A percentile compares a stretch with the other conserved stretches of the same genome.
phyloP scores from a whole-genome alignment of 352 stramenopile species.

The Phytophthora palmivora region DNA sequence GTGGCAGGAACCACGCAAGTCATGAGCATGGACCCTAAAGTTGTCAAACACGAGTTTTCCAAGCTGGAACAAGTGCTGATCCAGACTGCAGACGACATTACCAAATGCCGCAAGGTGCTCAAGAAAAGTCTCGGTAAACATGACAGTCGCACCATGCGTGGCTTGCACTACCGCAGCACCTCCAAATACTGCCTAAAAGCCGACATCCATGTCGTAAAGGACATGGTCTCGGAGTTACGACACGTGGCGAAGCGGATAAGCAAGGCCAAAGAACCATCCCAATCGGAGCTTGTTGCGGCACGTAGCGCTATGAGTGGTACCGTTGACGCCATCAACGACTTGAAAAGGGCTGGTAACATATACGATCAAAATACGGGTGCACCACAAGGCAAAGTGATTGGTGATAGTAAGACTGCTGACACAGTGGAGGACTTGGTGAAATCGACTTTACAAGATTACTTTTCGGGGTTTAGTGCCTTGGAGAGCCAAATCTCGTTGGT shows the following conservation, averaged over 20 bases:
- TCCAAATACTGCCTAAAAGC: slow-evolving; percentile 25
- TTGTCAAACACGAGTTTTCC: slow-evolving; percentile 18
- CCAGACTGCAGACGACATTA: slow-evolving; percentile 20
- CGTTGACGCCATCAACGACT: slow-evolving; percentile 25
- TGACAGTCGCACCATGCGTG: slow-evolving; percentile 14
- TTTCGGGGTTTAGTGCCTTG: slow-evolving; percentile 21
- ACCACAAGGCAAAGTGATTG: slow-evolving; percentile 7
- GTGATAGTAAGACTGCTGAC: slow-evolving; percentile 2
- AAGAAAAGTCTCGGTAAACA: slow-evolving; percentile 25
- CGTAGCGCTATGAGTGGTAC: slow-evolving; percentile 26
- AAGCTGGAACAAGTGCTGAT: slow-evolving; percentile 21
- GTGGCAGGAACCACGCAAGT: not conserved
- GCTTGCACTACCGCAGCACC: slow-evolving; percentile 24
- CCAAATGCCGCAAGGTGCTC: slow-evolving; percentile 22
- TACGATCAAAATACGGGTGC: slow-evolving; percentile 33
- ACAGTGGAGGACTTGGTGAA: slow-evolving; percentile 31
- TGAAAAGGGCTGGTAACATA: slow-evolving; percentile 16
- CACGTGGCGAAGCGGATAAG: slow-evolving; percentile 25
- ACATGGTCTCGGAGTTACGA: slow-evolving; percentile 18
- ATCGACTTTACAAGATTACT: slow-evolving; percentile 22
- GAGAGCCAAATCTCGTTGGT: slow-evolving; percentile 20
- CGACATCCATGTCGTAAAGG: slow-evolving; percentile 28
- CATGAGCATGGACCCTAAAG: slow-evolving; percentile 6
- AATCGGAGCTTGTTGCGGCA: slow-evolving; percentile 27
- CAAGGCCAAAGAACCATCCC: slow-evolving; percentile 16